Base-by-base conservation (phyloP, 257 asterid species). In the Leptodermis oblonga region DNA sequence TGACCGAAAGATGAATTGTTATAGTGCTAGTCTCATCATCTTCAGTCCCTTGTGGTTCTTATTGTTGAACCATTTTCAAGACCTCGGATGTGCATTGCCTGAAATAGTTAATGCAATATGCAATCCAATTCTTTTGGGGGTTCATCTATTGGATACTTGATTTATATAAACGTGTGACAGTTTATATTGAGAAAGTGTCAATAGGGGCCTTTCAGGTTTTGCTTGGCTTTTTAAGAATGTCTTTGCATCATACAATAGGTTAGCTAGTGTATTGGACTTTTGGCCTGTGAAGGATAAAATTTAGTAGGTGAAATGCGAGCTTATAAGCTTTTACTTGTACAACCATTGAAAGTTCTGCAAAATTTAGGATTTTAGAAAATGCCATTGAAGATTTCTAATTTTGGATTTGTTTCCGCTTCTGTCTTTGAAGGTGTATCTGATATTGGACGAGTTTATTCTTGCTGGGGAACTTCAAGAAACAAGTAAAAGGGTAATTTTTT, bases 381-480 rank as follows among this genome's bases (percentile, higher is more conserved):
- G 14, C 37, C 5, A 12, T 17, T 31, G 20, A 39, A 45, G 14
- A 63, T 37, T n/a, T 14, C 39, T 37, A 45, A 36, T 1, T 46
- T 11, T 23, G 25, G 4, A 15, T 17, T 15, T 45, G 68, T 36
- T 10, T 48, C 63, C 12, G 18, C 18, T 65, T 36, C 15, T 46
- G 75, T 54, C 54, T 63, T 34, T 62, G 22, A 72, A 93, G 99
- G 99, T 93, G 55, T 91, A 93, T 77, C 95, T 93, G 79, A 90
- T 89, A 76, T 66, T 93, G 62, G 99, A 93, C 41, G 99, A 93
- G 88, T 93, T 91, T 86, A 93, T 93, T 72, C 97, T 93, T 61
- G 99, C 96, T 49, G 97, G 99, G 65, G 99, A 93, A 77, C 94
- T 90, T 72, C 99, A 93, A 82, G 99, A 93, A 85, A 93, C 97